phyloP scores from a whole-genome alignment of 2,329 filamentous ascomycete species.

The Thermoascus crustaceus region DNA sequence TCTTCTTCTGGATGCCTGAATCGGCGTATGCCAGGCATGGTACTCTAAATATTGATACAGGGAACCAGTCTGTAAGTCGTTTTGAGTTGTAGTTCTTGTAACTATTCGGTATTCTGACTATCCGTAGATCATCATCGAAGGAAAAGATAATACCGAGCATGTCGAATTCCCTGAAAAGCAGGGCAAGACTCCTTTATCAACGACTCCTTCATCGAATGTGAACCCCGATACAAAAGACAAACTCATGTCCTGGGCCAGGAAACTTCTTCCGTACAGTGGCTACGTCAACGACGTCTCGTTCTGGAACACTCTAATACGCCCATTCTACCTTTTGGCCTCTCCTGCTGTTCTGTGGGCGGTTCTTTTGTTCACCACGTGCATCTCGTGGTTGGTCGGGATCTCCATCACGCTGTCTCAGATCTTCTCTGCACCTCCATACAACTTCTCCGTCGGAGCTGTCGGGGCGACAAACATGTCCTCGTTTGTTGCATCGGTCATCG shows the following conservation, averaged over 20 bases:
- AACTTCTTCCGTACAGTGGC: slow-evolving; percentile 30
- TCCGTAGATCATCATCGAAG: slow-evolving; percentile 8
- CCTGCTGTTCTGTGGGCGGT: slow-evolving; percentile 34
- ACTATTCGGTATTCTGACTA: neutral
- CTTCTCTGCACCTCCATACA: slow-evolving; percentile 31
- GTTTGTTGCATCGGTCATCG: slow-evolving; percentile 28
- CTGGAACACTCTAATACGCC: slow-evolving; percentile 29
- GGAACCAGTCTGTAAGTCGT: slow-evolving; percentile 18
- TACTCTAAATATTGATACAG: slow-evolving; percentile 30
- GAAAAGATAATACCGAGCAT: slow-evolving; percentile 15
- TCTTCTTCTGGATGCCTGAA: slow-evolving; percentile 38
- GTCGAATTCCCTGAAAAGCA: slow-evolving; percentile 15
- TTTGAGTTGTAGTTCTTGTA: neutral
- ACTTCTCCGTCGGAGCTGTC: slow-evolving; percentile 27
- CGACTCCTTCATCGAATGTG: slow-evolving; percentile 1
- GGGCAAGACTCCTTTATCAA: slow-evolving; percentile 6
- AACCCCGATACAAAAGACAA: no score
- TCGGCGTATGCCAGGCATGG: slow-evolving; percentile 27
- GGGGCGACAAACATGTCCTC: slow-evolving; percentile 27
- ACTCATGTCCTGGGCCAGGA: slow-evolving; percentile 17
- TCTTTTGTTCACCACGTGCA: slow-evolving; percentile 32
- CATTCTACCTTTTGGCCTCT: slow-evolving; percentile 28
- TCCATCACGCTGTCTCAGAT: slow-evolving; percentile 28
- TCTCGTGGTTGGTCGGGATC: slow-evolving; percentile 25
- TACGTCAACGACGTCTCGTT: slow-evolving; percentile 32